Evolutionary conservation across 768 basidiomycete genomes (phyloP).

Genomic region (Clavulina sp.): DNA sequence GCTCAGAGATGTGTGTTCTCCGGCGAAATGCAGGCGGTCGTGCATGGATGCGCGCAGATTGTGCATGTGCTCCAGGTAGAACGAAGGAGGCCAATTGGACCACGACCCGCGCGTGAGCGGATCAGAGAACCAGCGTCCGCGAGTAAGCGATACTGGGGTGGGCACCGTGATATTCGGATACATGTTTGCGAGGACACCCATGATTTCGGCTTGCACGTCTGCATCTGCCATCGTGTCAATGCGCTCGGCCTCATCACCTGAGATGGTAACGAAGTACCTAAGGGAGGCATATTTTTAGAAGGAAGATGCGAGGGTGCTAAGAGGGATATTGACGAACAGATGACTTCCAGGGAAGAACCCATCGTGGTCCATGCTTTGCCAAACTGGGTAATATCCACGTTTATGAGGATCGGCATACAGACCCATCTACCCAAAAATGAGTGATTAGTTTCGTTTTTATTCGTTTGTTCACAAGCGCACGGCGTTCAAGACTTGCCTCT

Average conservation of each 20-base stretch:
- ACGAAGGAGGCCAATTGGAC: slow-evolving; percentile 45
- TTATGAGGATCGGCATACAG: slow-evolving; percentile 33
- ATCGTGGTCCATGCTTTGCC: slow-evolving; percentile 44
- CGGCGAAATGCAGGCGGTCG: slow-evolving; percentile 3
- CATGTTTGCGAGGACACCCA: slow-evolving; percentile 41
- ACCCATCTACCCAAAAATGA: slow-evolving; percentile 26
- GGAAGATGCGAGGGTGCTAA: neutral
- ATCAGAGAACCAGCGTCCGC: slow-evolving; percentile 37
- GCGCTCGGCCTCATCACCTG: slow-evolving; percentile 46
- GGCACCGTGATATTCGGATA: slow-evolving; percentile 37
- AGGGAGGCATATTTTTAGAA: neutral
- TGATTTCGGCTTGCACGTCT: slow-evolving; percentile 34
- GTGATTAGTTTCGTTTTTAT: slow-evolving; percentile 10
- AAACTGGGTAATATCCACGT: slow-evolving; percentile 41
- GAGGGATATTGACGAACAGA: slow-evolving; percentile 16
- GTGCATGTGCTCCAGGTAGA: slow-evolving; percentile 7
- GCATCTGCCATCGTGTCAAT: slow-evolving; percentile 34
- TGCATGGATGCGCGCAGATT: slow-evolving; percentile 5
- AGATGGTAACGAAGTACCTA: slow-evolving; percentile 30
- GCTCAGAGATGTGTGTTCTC: slow-evolving; percentile 4
- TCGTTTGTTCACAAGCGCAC: slow-evolving; percentile 16
- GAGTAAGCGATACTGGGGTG: slow-evolving; percentile 36
- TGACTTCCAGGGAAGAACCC: slow-evolving; percentile 45
- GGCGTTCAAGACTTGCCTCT: slow-evolving; percentile 17
- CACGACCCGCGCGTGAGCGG: slow-evolving; percentile 42